phyloP scores from a whole-genome alignment of 306 rosid genomes.

The Fagus sylvatica region DNA sequence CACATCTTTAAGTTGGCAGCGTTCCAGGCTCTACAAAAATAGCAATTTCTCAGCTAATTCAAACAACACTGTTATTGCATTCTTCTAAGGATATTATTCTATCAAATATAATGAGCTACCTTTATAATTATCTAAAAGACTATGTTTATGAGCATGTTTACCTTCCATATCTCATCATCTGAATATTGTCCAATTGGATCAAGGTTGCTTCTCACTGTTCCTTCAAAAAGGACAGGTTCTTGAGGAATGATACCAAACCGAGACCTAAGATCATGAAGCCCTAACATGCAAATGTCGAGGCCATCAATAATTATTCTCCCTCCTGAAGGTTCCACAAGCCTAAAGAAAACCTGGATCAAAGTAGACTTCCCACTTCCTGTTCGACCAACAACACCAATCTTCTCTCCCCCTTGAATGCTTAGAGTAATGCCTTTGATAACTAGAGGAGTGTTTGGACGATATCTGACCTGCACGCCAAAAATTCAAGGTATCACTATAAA shows the following conservation, averaged over 20 bases:
- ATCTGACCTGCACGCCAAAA: constrained; percentile 66
- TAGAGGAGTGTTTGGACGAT: constrained; percentile 87
- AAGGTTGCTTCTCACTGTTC: constrained; percentile 84
- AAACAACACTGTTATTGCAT: neutral
- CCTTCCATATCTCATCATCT: constrained; percentile 98
- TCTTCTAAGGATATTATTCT: neutral
- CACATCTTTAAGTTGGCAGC: constrained; percentile 88
- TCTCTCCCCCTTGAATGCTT: constrained; percentile 84
- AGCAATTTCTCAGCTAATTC: neutral
- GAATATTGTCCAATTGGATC: constrained; percentile 72
- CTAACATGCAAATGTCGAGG: constrained; percentile 65
- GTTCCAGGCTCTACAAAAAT: constrained; percentile 64
- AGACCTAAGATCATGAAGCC: constrained; percentile 93
- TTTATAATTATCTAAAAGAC: neutral
- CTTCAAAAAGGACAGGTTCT: constrained; percentile 97
- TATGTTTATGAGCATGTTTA: constrained; percentile 16
- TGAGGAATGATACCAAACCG: constrained; percentile 97
- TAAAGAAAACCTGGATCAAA: constrained; percentile 84
- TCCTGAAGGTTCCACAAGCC: constrained; percentile 93
- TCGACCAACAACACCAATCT: constrained; percentile 91
- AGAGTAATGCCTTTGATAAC: constrained; percentile 86
- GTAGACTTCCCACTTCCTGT: constrained; percentile 97
- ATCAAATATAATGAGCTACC: no score
- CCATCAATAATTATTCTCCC: constrained; percentile 83
- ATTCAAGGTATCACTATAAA: neutral